Evolutionary conservation across 768 basidiomycete genomes (phyloP).

Genomic region (Leccinum obscurum): DNA sequence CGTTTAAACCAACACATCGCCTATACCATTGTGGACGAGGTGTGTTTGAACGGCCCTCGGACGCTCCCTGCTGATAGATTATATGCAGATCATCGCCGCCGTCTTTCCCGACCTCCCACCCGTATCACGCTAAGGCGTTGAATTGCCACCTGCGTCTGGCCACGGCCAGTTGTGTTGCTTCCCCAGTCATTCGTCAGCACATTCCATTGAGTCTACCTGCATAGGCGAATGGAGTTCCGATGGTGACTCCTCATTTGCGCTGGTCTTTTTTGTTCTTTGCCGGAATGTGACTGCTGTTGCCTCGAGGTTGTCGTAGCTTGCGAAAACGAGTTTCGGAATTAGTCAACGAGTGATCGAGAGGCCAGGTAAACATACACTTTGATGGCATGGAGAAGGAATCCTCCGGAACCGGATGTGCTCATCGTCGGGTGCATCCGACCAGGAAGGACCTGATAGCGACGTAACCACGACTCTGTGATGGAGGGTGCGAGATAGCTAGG

Average conservation of each 20-base stretch:
- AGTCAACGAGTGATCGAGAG: not conserved
- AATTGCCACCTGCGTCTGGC: not conserved
- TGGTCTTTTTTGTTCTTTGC: conserved; percentile 37
- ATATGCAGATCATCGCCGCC: conserved; percentile 51
- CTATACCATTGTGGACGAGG: conserved; percentile 90
- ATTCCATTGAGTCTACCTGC: conserved; percentile 16
- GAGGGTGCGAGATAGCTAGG: conserved; percentile 75
- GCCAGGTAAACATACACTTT: conserved; percentile 62
- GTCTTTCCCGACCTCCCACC: conserved; percentile 55
- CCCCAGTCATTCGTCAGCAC: conserved; percentile 3
- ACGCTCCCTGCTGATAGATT: conserved; percentile 7
- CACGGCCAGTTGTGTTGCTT: not conserved
- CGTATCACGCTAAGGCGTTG: conserved; percentile 8
- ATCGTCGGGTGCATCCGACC: conserved; percentile 96
- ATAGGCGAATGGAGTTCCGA: conserved; percentile 14
- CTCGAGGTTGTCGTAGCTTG: conserved; percentile 64
- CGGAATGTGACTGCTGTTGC: conserved; percentile 54
- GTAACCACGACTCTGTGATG: conserved; percentile 83
- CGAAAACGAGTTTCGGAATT: conserved; percentile 1
- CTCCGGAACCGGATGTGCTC: conserved; percentile 86
- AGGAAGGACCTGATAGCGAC: conserved; percentile 94
- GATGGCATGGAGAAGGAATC: conserved; percentile 81
- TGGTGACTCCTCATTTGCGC: not conserved
- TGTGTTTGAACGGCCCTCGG: conserved; percentile 33
- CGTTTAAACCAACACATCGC: conserved; percentile 93